phyloP scores from a whole-genome alignment of 2,329 filamentous ascomycete species.

The Fusarium concolor region DNA sequence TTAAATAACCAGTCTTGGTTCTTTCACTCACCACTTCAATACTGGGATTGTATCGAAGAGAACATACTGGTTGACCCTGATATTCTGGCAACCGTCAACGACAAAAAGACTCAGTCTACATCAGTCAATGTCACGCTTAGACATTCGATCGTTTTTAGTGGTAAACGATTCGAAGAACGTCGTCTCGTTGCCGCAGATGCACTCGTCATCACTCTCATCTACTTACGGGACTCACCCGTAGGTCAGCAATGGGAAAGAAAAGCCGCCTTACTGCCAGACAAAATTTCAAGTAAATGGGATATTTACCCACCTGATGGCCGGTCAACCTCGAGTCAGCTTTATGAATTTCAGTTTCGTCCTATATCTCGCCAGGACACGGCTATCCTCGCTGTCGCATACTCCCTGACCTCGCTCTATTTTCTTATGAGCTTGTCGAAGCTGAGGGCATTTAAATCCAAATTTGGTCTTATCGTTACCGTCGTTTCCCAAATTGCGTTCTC shows the following conservation, averaged over 20 bases:
- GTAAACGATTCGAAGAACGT: constrained; percentile 78
- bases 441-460: constrained; percentile 78
- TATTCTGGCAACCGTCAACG: constrained; percentile 76
- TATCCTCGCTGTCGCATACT: constrained; percentile 73
- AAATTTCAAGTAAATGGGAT: constrained; percentile 67
- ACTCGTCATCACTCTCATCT: constrained; percentile 80
- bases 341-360: constrained; percentile 83
- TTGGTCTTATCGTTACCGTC: constrained; percentile 78
- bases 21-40: constrained; percentile 84
- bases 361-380: constrained; percentile 75
- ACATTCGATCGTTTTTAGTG: constrained; percentile 84
- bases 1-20: constrained; percentile 76
- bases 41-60: constrained; percentile 77
- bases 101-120: constrained; percentile 69
- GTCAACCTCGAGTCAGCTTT: constrained; percentile 69
- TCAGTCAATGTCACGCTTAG: constrained; percentile 79
- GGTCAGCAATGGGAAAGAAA: constrained; percentile 74
- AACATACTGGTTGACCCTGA: constrained; percentile 70
- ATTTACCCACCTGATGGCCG: constrained; percentile 71
- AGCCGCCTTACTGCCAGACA: constrained; percentile 63
- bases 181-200: constrained; percentile 79
- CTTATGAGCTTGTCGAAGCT: constrained; percentile 74
- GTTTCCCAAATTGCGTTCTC: constrained; percentile 77
- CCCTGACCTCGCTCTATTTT: constrained; percentile 72
- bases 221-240: constrained; percentile 72